Conservation (phyloP, 495 filamentous ascomycete species). For the Articulospora tetracladia region DNA sequence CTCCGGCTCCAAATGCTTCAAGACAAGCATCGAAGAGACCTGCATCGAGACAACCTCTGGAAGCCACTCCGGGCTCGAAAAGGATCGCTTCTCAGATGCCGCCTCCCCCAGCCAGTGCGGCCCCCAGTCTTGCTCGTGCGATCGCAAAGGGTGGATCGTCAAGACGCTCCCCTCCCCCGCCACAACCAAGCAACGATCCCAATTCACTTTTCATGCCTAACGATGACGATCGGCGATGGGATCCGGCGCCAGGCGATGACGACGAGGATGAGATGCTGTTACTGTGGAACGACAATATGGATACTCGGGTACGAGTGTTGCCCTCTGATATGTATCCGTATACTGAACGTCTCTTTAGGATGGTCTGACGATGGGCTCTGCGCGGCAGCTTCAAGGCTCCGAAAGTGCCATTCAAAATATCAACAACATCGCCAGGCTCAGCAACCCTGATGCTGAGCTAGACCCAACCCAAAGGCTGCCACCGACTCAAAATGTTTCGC, state of each 20-base stretch:
- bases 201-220: constrained; percentile 80
- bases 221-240: constrained; percentile 77
- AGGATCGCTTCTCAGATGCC: constrained; percentile 16
- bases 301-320: neutral
- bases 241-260: constrained; percentile 70
- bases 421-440: constrained; percentile 19
- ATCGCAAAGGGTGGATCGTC: constrained; percentile 6
- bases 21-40: constrained; percentile 20
- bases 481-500: constrained; percentile 35
- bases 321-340: neutral
- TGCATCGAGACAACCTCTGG: constrained; percentile 22
- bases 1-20: constrained; percentile 33
- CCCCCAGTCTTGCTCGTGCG: constrained; percentile 13
- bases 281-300: constrained; percentile 64
- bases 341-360: constrained; percentile 21
- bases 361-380: constrained; percentile 29
- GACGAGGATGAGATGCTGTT: constrained; percentile 61
- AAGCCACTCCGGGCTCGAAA: constrained; percentile 21
- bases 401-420: constrained; percentile 12
- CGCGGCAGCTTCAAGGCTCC: constrained; percentile 29
- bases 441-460: neutral
- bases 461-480: constrained; percentile 55
- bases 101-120: constrained; percentile 20
- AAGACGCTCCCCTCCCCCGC: constrained; percentile 42
- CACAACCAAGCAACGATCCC: constrained; percentile 58